phyloP scores from a whole-genome alignment of 164 flowering plant genomes.

The Nymphaea thermarum region DNA sequence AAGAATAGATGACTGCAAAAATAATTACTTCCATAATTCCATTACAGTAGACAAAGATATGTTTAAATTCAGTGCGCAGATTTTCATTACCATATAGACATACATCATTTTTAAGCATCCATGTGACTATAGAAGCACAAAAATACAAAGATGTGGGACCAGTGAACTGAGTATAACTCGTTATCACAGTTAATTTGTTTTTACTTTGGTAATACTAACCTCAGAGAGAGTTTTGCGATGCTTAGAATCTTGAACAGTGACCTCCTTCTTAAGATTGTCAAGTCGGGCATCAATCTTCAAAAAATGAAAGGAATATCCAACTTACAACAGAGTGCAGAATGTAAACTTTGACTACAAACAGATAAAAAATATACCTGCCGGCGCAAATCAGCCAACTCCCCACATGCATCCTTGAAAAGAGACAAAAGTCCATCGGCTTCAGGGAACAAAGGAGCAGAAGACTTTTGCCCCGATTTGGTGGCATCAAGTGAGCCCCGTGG shows the following conservation, averaged over 20 bases:
- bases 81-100: background rate
- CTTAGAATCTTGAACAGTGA: constrained; percentile 78
- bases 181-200: background rate
- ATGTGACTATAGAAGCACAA: background rate
- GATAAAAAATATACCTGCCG: constrained; percentile 38
- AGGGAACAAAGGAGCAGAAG: constrained; percentile 62
- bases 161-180: too few species aligned
- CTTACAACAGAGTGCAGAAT: background rate
- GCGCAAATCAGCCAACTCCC: constrained; percentile 75
- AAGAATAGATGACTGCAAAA: background rate
- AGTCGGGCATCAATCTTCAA: constrained; percentile 74
- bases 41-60: too few species aligned
- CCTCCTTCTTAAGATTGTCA: constrained; percentile 71
- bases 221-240: constrained; percentile 88
- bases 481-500: constrained; percentile 38
- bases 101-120: background rate
- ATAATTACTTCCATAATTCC: too few species aligned
- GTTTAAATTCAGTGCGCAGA: background rate
- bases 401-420: constrained; percentile 78
- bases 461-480: constrained; percentile 35
- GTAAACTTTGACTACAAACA: background rate
- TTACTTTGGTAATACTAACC: constrained; percentile 30
- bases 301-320: constrained; percentile 1
- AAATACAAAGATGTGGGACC: too few species aligned
- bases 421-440: constrained; percentile 77